phyloP scores from a whole-genome alignment of 2,329 filamentous ascomycete genomes.

The Coniochaeta pulveracea region DNA sequence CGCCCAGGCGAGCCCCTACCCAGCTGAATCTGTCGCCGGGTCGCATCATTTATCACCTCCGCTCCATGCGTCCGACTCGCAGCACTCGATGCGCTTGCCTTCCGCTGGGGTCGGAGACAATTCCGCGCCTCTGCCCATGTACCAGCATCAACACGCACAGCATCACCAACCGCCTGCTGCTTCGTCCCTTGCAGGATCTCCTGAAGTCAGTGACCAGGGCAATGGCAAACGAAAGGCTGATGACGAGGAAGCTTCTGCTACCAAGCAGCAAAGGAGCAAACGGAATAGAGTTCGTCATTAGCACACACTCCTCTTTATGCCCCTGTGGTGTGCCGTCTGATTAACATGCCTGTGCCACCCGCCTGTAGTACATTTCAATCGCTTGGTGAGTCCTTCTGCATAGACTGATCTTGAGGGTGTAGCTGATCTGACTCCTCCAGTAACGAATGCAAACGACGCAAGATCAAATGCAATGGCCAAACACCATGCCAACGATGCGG shows the following conservation, averaged over 20 bases:
- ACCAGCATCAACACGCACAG: conserved; percentile 9
- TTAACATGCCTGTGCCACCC: neutral
- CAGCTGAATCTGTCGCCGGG: conserved; percentile 7
- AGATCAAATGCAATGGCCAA: conserved; percentile 65
- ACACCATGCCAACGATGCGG: conserved; percentile 57
- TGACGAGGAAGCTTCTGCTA: conserved; percentile 25
- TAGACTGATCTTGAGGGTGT: neutral
- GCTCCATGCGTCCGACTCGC: neutral
- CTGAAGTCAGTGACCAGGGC: no score
- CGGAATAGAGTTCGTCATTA: conserved; percentile 40
- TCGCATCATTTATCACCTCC: no score
- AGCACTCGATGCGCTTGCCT: conserved; percentile 11
- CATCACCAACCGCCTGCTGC: conserved; percentile 6
- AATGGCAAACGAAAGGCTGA: conserved; percentile 24
- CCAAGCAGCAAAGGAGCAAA: conserved; percentile 49
- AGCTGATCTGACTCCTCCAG: conserved; percentile 23
- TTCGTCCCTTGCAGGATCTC: conserved; percentile 1
- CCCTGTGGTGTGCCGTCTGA: neutral
- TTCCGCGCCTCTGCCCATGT: conserved; percentile 26
- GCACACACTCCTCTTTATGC: conserved; percentile 2
- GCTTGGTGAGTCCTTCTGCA: conserved; percentile 41
- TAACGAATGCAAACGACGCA: conserved; percentile 65
- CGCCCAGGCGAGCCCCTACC: conserved; percentile 1
- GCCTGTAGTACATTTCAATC: conserved; percentile 45
- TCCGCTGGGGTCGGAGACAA: conserved; percentile 32